Base-by-base conservation (phyloP, 202 grass and related monocot species). In the Setaria italica region DNA sequence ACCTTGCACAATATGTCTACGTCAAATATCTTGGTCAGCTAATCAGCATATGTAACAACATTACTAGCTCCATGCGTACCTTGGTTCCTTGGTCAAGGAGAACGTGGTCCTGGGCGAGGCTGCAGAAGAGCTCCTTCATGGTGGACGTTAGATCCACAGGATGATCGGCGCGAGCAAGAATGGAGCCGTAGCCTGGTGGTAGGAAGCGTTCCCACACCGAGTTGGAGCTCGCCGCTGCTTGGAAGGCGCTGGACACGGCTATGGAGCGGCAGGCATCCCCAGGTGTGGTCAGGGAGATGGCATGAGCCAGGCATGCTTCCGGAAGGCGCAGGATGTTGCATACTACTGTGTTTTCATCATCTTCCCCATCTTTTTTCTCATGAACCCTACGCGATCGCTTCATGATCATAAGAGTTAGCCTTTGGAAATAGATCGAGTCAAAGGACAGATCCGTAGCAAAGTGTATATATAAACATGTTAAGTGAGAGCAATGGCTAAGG, bases 61-160 rank as follows among this genome's bases (percentile, higher is more conserved):
- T 35, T 35, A 35, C 34, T 25, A 25, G 25, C 25, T 35, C 34
- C 3, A 35, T 3, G 3, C 34, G 34, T 35, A 91, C 89, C 89
- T 81, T 65, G 47, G 70, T 85, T 46, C 89, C 77, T 35, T 77
- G 62, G 49, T 87, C 85, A 9, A 88, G 51, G 25, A 88, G 70
- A 62, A 91, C 50, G 1, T 86, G 76, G 2, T 63, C 59, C 59
- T 91, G 30, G 15, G 85, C 80, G 16, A 91, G 81, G 3, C 53
- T 81, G 11, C 55, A 12, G 62, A 85, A 88, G 54, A 91, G 85
- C 69, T 91, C 89, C 33, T 74, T 84, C 77, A 72, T 88, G 37
- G 81, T 71, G 20, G 8, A 16, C 12, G 62, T 84, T 11, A 66
- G 2, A 66, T 71, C 70, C 2, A 90, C 73, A 7, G 84, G 80